These are phyloP conservation scores for Artemisia tridentata DNA, from an alignment of 129 eudicot genomes.

Conservation along the genomic window DNA sequence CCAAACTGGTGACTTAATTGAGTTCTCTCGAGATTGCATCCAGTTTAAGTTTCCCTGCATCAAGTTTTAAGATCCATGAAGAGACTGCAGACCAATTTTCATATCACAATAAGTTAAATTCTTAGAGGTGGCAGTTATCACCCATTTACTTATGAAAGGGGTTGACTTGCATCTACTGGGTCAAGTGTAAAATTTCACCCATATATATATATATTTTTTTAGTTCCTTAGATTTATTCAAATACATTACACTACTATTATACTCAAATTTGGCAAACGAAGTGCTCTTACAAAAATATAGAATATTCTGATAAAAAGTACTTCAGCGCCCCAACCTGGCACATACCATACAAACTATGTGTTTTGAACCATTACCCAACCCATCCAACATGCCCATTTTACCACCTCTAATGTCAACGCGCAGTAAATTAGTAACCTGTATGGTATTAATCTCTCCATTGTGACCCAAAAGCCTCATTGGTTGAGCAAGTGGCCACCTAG, in stretches of 20 bases:
- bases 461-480: constrained; percentile 99
- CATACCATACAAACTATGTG: background rate
- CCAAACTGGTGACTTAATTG: constrained; percentile 94
- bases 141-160: too few relatives aligned
- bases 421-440: constrained; percentile 84
- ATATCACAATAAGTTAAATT: background rate
- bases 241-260: too few relatives aligned
- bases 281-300: too few relatives aligned
- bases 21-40: constrained; percentile 97
- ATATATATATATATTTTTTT: too few relatives aligned
- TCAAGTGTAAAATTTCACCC: too few relatives aligned
- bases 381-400: background rate
- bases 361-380: background rate
- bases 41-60: constrained; percentile 96
- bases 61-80: constrained; percentile 16
- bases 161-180: too few relatives aligned
- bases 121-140: too few relatives aligned
- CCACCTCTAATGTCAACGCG: constrained; percentile 18
- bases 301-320: background rate
- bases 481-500: constrained; percentile 99
- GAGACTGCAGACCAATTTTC: constrained; percentile 13
- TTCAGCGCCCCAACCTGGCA: background rate
- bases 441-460: constrained; percentile 98
- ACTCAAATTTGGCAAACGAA: background rate
- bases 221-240: too few relatives aligned